Evolutionary conservation across 2,329 filamentous ascomycete genomes (phyloP).

Genomic region (Trichophyton simii): DNA sequence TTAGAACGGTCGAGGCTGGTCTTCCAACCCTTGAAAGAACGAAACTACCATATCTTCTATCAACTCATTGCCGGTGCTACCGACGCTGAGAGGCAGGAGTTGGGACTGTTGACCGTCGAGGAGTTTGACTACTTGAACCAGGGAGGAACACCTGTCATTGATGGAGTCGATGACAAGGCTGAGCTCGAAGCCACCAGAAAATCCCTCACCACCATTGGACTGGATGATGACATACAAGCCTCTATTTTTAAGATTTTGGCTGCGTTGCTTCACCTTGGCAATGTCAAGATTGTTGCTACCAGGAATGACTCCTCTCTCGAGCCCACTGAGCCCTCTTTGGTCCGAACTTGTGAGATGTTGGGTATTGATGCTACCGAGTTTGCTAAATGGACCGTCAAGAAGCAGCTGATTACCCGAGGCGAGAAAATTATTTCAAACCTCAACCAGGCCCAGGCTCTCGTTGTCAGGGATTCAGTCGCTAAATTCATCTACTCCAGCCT

Average conservation of each 20-base stretch:
- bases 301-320: conserved; percentile 76
- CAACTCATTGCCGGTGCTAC: conserved; percentile 89
- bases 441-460: conserved; percentile 80
- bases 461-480: conserved; percentile 92
- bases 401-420: conserved; percentile 87
- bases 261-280: conserved; percentile 84
- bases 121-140: conserved; percentile 96
- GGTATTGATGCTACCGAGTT: conserved; percentile 80
- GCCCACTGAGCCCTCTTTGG: conserved; percentile 66
- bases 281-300: conserved; percentile 87
- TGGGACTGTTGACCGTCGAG: conserved; percentile 68
- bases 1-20: conserved; percentile 90
- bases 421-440: conserved; percentile 97
- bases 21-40: conserved; percentile 92
- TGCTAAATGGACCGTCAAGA: conserved; percentile 97
- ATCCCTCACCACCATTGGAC: conserved; percentile 78
- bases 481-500: conserved; percentile 98
- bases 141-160: conserved; percentile 78
- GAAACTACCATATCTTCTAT: conserved; percentile 99
- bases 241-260: conserved; percentile 85
- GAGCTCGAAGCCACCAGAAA: conserved; percentile 83
- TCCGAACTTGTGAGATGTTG: conserved; percentile 69
- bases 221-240: conserved; percentile 57
- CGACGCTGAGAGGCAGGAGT: conserved; percentile 65
- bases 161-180: conserved; percentile 88